These are phyloP conservation scores for Paraleonurus japonicus DNA, from an alignment of 257 asterid genomes.

Conservation along the genomic window DNA sequence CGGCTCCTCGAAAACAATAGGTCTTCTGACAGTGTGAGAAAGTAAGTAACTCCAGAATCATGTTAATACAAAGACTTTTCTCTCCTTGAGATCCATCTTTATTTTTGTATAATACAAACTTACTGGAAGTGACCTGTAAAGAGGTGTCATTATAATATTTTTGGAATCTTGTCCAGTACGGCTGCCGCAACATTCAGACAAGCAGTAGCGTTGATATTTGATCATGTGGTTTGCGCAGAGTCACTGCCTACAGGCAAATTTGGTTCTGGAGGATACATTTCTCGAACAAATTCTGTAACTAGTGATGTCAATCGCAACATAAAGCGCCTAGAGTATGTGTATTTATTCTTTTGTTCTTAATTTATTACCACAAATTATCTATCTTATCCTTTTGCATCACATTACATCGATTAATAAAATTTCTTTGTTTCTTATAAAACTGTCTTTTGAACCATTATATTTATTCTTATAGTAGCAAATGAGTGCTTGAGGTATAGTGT, in stretches of 20 bases:
- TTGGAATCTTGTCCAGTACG: conserved; percentile 64
- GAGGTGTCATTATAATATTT: conserved; percentile 21
- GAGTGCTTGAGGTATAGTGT: neutral
- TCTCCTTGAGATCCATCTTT: conserved; percentile 8
- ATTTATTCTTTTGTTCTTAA: conserved; percentile 18
- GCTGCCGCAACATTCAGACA: conserved; percentile 99
- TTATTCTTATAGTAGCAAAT: conserved; percentile 4
- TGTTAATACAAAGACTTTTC: conserved; percentile 12
- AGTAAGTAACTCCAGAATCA: conserved; percentile 53
- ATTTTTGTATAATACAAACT: conserved; percentile 12
- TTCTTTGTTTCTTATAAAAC: neutral
- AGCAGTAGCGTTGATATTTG: conserved; percentile 97
- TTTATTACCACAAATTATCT: conserved; percentile 24
- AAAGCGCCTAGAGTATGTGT: conserved; percentile 79
- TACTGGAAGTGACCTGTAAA: neutral
- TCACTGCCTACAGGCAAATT: conserved; percentile 82
- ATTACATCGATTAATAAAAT: neutral
- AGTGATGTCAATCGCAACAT: conserved; percentile 90
- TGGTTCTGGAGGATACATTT: conserved; percentile 80
- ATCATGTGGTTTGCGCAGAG: conserved; percentile 75
- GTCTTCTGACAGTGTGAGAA: conserved; percentile 97
- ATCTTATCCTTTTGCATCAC: neutral
- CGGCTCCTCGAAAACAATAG: conserved; percentile 87
- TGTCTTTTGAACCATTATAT: neutral
- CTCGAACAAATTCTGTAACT: conserved; percentile 87